These are phyloP conservation scores for Nitzschia inconspicua DNA, from an alignment of 108 stramenopile genomes.

Conservation along the genomic window DNA sequence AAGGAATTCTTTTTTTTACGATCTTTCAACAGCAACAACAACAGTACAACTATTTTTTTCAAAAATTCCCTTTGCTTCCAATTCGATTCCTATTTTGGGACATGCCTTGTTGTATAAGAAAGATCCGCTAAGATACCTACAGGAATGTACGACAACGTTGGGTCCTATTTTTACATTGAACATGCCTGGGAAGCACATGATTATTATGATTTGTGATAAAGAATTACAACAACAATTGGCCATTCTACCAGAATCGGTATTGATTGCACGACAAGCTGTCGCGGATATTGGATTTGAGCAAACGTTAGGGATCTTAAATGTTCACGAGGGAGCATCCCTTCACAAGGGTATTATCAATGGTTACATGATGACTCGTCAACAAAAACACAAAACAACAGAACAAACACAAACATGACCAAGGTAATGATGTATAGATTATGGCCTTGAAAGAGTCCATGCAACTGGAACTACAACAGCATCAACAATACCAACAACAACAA, in stretches of 20 bases:
- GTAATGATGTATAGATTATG: background rate
- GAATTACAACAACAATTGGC: conserved; percentile 31
- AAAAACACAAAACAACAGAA: too few relatives aligned
- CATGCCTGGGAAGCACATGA: conserved; percentile 52
- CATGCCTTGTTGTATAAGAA: conserved; percentile 38
- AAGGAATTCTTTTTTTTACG: too few relatives aligned
- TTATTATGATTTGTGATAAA: conserved; percentile 31
- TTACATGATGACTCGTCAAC: conserved; percentile 2
- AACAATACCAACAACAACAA: background rate
- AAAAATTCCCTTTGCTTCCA: conserved; percentile 43
- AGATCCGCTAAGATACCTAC: conserved; percentile 36
- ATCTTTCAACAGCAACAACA: too few relatives aligned
- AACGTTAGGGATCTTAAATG: conserved; percentile 43
- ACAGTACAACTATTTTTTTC: too few relatives aligned
- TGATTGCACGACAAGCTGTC: conserved; percentile 37
- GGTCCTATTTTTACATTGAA: conserved; percentile 52
- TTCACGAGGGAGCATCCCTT: conserved; percentile 39
- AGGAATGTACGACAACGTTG: background rate
- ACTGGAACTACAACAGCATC: too few relatives aligned
- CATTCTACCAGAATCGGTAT: conserved; percentile 28
- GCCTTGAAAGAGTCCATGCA: conserved; percentile 8
- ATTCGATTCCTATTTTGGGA: conserved; percentile 44
- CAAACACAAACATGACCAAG: too few relatives aligned
- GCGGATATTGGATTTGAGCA: conserved; percentile 53
- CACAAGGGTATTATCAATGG: conserved; percentile 46